Conservation (phyloP, 768 basidiomycete genomes). For the Paxillus ammoniavirescens region DNA sequence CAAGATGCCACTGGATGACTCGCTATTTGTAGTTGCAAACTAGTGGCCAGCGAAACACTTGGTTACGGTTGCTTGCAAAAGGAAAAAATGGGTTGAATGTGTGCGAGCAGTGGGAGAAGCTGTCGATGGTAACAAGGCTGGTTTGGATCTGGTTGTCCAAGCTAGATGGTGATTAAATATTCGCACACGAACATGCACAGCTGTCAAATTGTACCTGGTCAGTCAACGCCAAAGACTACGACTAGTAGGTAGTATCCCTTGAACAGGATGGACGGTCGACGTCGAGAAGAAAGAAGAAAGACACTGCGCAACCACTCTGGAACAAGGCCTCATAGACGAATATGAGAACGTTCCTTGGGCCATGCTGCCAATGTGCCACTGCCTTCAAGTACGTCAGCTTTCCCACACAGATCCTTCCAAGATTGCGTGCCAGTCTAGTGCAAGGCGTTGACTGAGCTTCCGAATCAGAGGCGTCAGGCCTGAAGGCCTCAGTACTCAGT, state of each 20-base stretch:
- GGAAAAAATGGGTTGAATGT: background rate
- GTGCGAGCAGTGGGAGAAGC: background rate
- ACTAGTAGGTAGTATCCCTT: no score
- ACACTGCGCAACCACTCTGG: background rate
- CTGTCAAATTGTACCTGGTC: background rate
- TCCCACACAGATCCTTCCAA: background rate
- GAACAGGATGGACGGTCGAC: background rate
- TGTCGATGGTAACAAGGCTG: background rate
- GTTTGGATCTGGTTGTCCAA: background rate
- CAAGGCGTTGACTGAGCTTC: no score
- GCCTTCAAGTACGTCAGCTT: background rate
- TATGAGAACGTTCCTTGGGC: no score
- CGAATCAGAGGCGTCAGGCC: no score
- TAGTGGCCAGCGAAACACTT: background rate
- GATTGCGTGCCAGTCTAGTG: background rate
- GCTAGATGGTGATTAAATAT: background rate
- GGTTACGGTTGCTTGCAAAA: conserved; percentile 1
- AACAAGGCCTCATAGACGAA: no score
- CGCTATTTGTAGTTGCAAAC: no score
- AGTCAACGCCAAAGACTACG: background rate
- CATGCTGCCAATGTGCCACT: no score
- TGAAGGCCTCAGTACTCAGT: no score
- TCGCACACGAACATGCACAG: background rate
- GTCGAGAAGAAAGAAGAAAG: background rate
- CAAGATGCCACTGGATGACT: no score